Percentiles rank a stretch among this genome's conserved stretches.
phyloP scores from a whole-genome alignment of 2,329 filamentous ascomycete genomes.

The Parastagonospora avenae region DNA sequence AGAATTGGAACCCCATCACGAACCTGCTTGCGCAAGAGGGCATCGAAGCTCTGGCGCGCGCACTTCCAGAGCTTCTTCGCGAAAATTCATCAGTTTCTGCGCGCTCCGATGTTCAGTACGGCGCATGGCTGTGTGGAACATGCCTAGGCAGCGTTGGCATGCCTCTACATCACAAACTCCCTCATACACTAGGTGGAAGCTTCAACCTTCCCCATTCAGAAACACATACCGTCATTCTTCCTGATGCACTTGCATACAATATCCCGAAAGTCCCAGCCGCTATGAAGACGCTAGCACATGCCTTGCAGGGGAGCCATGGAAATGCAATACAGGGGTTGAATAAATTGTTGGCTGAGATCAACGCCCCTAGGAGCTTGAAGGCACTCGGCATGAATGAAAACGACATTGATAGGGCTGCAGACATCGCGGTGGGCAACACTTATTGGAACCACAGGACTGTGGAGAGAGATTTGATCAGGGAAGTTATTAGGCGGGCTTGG shows the following conservation, averaged over 20 bases:
- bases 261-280: slow-evolving; percentile 59
- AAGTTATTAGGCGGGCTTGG: background rate
- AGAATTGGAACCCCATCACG: slow-evolving; percentile 65
- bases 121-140: slow-evolving; percentile 68
- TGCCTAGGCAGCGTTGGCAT: slow-evolving; percentile 66
- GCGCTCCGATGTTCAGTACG: slow-evolving; percentile 58
- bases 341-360: slow-evolving; percentile 59
- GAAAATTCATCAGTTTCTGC: background rate
- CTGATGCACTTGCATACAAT: slow-evolving; percentile 68
- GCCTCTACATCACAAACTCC: slow-evolving; percentile 71
- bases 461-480: background rate
- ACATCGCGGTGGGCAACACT: slow-evolving; percentile 62
- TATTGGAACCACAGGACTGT: slow-evolving; percentile 60
- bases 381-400: slow-evolving; percentile 65
- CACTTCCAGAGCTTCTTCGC: background rate
- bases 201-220: slow-evolving; percentile 70
- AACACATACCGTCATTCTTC: slow-evolving; percentile 67
- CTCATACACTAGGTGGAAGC: slow-evolving; percentile 67
- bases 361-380: slow-evolving; percentile 50
- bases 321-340: slow-evolving; percentile 65
- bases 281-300: slow-evolving; percentile 59
- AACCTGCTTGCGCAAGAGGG: slow-evolving; percentile 4
- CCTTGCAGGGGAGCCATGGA: slow-evolving; percentile 56
- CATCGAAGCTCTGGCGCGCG: background rate
- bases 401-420: slow-evolving; percentile 63